phyloP scores from a whole-genome alignment of 1,284 basidiomycete species.

The Melampsora larici-populina region DNA sequence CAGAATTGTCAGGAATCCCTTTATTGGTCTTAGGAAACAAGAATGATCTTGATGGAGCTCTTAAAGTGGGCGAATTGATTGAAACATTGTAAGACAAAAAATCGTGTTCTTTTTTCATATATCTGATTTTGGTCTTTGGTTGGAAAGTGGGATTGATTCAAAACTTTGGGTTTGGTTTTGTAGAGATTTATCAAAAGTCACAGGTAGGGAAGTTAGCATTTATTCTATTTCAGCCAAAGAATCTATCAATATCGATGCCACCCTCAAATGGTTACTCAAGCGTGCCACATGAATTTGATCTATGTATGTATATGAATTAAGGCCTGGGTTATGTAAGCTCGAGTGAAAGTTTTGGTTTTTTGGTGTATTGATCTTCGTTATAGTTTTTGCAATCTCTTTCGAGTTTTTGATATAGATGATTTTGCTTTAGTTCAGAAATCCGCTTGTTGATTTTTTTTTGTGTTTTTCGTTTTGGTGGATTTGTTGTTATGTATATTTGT shows the following conservation, averaged over 20 bases:
- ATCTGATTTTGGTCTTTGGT: background rate
- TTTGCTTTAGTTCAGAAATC: no score
- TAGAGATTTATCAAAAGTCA: slow-evolving; percentile 41
- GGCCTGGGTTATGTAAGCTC: no score
- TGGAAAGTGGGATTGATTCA: background rate
- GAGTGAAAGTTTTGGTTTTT: no score
- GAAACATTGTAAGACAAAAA: slow-evolving; percentile 64
- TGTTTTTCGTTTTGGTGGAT: no score
- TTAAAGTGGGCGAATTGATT: slow-evolving; percentile 81
- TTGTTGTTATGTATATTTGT: no score
- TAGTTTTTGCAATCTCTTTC: no score
- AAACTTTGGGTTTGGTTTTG: background rate
- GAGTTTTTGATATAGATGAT: no score
- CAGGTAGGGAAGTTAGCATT: slow-evolving; percentile 38
- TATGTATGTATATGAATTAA: background rate
- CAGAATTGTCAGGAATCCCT: slow-evolving; percentile 73
- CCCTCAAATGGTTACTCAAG: slow-evolving; percentile 37
- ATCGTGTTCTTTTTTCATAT: background rate
- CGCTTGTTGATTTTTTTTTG: no score
- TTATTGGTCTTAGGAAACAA: slow-evolving; percentile 93
- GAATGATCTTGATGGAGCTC: slow-evolving; percentile 78
- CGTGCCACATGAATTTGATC: slow-evolving; percentile 5
- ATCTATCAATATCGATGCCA: slow-evolving; percentile 33
- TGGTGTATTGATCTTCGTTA: no score
- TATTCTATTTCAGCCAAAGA: slow-evolving; percentile 42